Base-by-base conservation (phyloP, 2,329 filamentous ascomycete genomes). In the Ampelomyces quisqualis region DNA sequence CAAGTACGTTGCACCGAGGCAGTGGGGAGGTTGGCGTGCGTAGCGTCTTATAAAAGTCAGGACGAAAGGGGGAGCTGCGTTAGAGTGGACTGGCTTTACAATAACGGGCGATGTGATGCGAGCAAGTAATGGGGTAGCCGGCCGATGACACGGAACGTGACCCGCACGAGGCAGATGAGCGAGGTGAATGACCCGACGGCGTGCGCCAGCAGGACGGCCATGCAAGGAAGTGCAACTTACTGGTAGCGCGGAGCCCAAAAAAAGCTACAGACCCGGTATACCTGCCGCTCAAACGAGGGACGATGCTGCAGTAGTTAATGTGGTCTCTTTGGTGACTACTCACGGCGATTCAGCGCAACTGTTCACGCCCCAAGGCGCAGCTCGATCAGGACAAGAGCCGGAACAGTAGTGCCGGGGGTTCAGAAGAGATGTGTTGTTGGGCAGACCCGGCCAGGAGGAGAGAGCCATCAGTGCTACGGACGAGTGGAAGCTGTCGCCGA, bases 391-490 rank as follows among this genome's bases (percentile, higher is more conserved):
- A 43, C 55, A 50, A 47, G 31, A 36, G 34, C 51, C 54, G 62
- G 60, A 58, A 62, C 60, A 60, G 47, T 42, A 57, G 47, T 52
- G 47, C 53, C 53, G 57, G 53, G 33, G 45, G 24, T 41, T 33
- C 38, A 42, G 39, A 41, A 38, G 31, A 45, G 30, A 17, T 34
- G 38, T 49, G 34, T 35, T 47, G 49, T 45, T 49, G 55, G 49
- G 58, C 51, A 49, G 52, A 56, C 43, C 63, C 64, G 65, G 65
- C 51, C 63, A 64, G 57, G 62, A 62, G 64, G 65, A 46, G 51
- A 40, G 40, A 57, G 54, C 48, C 55, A 43, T 58, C 54, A 58
- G 54, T 53, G 55, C 53, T 54, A 53, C 65, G 65, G 65, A 65
- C 64, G 61, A 65, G 61, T 60, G 65, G 65, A 67, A 67, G 62